A percentile compares a stretch with the other conserved stretches of the same genome.
Evolutionary conservation across 129 eudicot species (phyloP).

Genomic region (Tagetes patula): DNA sequence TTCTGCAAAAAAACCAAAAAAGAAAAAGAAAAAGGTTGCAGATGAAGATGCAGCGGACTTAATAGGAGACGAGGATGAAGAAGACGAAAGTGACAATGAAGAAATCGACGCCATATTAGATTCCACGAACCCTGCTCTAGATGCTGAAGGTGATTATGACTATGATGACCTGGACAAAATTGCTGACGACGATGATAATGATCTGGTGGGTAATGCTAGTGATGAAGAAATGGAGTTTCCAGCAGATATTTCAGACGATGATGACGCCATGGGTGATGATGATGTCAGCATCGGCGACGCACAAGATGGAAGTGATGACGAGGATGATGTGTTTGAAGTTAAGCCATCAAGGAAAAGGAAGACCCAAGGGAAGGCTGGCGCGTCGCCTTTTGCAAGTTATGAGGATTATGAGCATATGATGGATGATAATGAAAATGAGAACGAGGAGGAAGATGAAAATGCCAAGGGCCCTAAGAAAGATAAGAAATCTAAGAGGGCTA

Average conservation of each 20-base stretch:
- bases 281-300: constrained; percentile 55
- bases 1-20: constrained; percentile 68
- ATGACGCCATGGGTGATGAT: constrained; percentile 33
- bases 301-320: constrained; percentile 64
- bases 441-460: constrained; percentile 25
- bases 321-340: constrained; percentile 35
- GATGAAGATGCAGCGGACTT: constrained; percentile 77
- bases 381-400: constrained; percentile 89
- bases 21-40: constrained; percentile 70
- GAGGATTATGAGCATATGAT: constrained; percentile 85
- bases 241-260: constrained; percentile 35
- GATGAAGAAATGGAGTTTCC: constrained; percentile 70
- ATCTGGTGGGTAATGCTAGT: constrained; percentile 65
- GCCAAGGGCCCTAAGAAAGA: constrained; percentile 21
- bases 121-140: constrained; percentile 45
- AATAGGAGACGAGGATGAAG: constrained; percentile 46
- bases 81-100: constrained; percentile 81
- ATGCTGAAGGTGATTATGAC: constrained; percentile 66
- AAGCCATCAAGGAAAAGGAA: constrained; percentile 54
- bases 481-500: constrained; percentile 38
- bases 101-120: constrained; percentile 79
- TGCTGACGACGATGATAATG: constrained; percentile 74
- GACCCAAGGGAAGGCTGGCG: constrained; percentile 42
- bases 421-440: constrained; percentile 39
- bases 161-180: constrained; percentile 71